phyloP scores from a whole-genome alignment of 306 rosid species.

The Parietaria judaica region DNA sequence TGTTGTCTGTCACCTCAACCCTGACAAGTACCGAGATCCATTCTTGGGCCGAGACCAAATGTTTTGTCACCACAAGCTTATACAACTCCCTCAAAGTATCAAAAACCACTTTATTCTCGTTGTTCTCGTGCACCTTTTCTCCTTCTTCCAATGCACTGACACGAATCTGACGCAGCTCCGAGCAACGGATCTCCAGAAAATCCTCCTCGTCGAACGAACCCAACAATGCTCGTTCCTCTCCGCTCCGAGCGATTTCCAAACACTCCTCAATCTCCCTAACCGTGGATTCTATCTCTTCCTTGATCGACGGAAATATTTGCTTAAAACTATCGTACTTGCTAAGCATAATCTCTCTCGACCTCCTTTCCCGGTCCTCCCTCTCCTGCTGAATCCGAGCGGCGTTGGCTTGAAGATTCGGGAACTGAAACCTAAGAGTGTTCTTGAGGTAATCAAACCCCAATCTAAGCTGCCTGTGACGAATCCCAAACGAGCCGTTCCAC shows the following conservation, averaged over 20 bases:
- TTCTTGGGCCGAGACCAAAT: slow-evolving; percentile 64
- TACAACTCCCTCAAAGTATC: slow-evolving; percentile 80
- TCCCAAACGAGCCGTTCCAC: slow-evolving; percentile 77
- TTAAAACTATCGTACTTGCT: slow-evolving; percentile 59
- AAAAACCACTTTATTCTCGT: slow-evolving; percentile 75
- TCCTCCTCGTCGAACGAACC: slow-evolving; percentile 51
- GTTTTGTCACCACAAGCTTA: slow-evolving; percentile 70
- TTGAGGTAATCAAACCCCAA: slow-evolving; percentile 78
- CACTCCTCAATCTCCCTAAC: slow-evolving; percentile 83
- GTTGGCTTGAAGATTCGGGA: slow-evolving; percentile 88
- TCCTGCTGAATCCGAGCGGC: slow-evolving; percentile 57
- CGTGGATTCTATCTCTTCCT: slow-evolving; percentile 57
- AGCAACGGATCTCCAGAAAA: slow-evolving; percentile 44
- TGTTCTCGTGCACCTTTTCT: slow-evolving; percentile 59
- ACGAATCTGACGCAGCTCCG: slow-evolving; percentile 68
- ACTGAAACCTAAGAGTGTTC: slow-evolving; percentile 74
- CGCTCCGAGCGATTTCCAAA: slow-evolving; percentile 60
- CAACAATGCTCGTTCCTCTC: slow-evolving; percentile 31
- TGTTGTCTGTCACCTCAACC: slow-evolving; percentile 62
- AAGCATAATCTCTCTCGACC: slow-evolving; percentile 59
- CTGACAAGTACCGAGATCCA: slow-evolving; percentile 70
- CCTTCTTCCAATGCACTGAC: slow-evolving; percentile 65
- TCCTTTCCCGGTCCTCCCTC: slow-evolving; percentile 74
- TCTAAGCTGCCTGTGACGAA: slow-evolving; percentile 70
- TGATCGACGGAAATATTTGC: slow-evolving; percentile 38